Conservation (phyloP, 108 stramenopile genomes). For the Cyclotella cryptica region DNA sequence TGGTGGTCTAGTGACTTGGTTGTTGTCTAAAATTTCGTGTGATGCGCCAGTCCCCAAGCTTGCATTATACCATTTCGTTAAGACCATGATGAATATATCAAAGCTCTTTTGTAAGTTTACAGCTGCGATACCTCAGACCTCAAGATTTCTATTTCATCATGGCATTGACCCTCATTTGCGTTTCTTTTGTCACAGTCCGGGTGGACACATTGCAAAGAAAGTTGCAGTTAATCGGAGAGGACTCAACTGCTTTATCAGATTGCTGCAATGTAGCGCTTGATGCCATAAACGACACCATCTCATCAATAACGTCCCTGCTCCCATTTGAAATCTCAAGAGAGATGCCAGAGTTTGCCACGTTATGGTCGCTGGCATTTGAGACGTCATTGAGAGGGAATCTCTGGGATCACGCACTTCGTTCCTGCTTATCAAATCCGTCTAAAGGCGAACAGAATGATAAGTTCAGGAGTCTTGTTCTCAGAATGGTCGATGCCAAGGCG, state of each 20-base stretch:
- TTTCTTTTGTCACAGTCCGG: constrained; percentile 7
- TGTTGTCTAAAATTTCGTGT: not conserved
- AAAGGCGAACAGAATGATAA: constrained; percentile 40
- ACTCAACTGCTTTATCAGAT: constrained; percentile 5
- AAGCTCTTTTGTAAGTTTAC: constrained; percentile 29
- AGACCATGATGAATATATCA: constrained; percentile 35
- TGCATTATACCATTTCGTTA: constrained; percentile 21
- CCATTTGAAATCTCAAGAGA: constrained; percentile 12
- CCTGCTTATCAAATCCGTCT: constrained; percentile 65
- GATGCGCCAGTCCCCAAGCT: not conserved
- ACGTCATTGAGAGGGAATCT: constrained; percentile 58
- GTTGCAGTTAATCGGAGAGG: constrained; percentile 20
- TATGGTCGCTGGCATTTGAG: constrained; percentile 73
- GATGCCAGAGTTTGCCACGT: constrained; percentile 61
- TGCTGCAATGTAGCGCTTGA: constrained; percentile 22
- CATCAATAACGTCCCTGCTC: constrained; percentile 24
- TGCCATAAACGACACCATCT: constrained; percentile 40
- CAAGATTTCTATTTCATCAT: not conserved
- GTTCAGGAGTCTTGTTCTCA: constrained; percentile 66
- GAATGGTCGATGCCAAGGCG: constrained; percentile 81
- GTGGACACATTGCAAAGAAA: constrained; percentile 36
- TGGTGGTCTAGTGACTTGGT: constrained; percentile 4
- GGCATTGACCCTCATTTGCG: not conserved
- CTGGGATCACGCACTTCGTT: constrained; percentile 72
- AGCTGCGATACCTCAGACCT: not conserved